Percentiles rank a stretch among this genome's conserved stretches.
These are phyloP conservation scores for Neoboletus subvelutipes DNA, from an alignment of 768 basidiomycete species.

Conservation along the genomic window DNA sequence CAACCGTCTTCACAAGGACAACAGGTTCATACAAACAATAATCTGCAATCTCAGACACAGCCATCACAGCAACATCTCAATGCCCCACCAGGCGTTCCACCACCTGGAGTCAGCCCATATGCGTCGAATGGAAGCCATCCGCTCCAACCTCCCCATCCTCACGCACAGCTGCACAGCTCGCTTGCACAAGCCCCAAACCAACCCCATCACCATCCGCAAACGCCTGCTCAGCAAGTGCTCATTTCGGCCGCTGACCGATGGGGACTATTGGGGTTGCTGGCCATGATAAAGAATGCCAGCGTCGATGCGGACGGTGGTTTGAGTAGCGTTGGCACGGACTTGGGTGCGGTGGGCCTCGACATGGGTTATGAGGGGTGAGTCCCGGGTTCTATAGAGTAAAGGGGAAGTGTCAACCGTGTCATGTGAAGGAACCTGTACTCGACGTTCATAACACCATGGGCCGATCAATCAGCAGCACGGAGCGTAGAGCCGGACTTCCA, in stretches of 20 bases:
- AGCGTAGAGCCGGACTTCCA: conserved; percentile 91
- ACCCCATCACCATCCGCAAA: conserved; percentile 64
- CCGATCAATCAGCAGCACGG: conserved; percentile 82
- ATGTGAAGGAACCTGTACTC: conserved; percentile 71
- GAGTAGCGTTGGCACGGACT: conserved; percentile 85
- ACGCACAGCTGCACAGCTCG: conserved; percentile 34
- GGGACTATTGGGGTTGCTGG: conserved; percentile 85
- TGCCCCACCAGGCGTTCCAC: conserved; percentile 51
- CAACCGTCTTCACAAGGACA: conserved; percentile 32
- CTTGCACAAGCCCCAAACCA: conserved; percentile 33
- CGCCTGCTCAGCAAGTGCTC: conserved; percentile 91
- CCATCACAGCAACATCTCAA: conserved; percentile 47
- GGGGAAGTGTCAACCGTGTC: conserved; percentile 21
- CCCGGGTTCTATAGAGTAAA: conserved; percentile 21
- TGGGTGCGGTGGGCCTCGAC: conserved; percentile 90
- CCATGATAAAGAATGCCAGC: conserved; percentile 79
- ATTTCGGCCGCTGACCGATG: conserved; percentile 93
- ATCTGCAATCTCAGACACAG: conserved; percentile 30
- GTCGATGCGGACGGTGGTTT: conserved; percentile 77
- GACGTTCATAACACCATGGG: conserved; percentile 96
- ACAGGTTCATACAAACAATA: conserved; percentile 36
- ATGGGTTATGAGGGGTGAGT: conserved; percentile 81
- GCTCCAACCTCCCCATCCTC: conserved; percentile 32
- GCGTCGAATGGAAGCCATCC: conserved; percentile 38
- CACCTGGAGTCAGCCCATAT: conserved; percentile 36